These are phyloP conservation scores for Sporothrix brasiliensis DNA, from an alignment of 2,329 filamentous ascomycete species.

Conservation along the genomic window DNA sequence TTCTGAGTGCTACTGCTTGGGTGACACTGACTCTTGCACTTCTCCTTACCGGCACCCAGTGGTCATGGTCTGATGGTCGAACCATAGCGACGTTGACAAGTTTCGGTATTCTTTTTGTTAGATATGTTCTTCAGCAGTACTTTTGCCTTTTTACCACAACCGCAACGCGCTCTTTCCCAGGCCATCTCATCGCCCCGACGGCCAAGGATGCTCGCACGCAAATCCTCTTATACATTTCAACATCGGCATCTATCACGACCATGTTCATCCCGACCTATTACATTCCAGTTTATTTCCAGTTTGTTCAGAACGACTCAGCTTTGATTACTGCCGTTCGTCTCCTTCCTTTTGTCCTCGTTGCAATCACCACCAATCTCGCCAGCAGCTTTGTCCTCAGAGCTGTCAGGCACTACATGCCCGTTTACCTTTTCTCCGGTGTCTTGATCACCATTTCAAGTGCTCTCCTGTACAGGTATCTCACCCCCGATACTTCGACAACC, in stretches of 20 bases:
- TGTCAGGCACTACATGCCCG: conserved; percentile 35
- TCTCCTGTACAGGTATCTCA: conserved; percentile 36
- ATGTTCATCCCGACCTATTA: conserved; percentile 54
- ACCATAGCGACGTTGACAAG: conserved; percentile 54
- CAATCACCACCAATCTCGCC: conserved; percentile 34
- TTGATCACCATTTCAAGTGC: conserved; percentile 36
- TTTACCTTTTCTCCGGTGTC: conserved; percentile 35
- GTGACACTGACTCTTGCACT: conserved; percentile 39
- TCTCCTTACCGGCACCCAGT: conserved; percentile 55
- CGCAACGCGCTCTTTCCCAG: conserved; percentile 50
- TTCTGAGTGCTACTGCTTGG: conserved; percentile 9
- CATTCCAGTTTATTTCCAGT: conserved; percentile 59
- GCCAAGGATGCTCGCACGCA: conserved; percentile 35
- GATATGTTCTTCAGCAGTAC: conserved; percentile 53
- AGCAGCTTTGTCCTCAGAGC: conserved; percentile 17
- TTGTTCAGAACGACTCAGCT: conserved; percentile 49
- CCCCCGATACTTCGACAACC: conserved; percentile 30
- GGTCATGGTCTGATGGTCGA: conserved; percentile 50
- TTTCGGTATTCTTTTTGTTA: conserved; percentile 49
- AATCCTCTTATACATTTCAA: conserved; percentile 50
- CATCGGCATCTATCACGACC: conserved; percentile 43
- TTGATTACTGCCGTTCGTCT: conserved; percentile 37
- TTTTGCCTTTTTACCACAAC: conserved; percentile 50
- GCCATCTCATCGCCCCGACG: conserved; percentile 43
- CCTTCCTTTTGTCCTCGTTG: conserved; percentile 49